phyloP scores from a whole-genome alignment of 177 flowering plant genomes.

The Vitis hybrid region DNA sequence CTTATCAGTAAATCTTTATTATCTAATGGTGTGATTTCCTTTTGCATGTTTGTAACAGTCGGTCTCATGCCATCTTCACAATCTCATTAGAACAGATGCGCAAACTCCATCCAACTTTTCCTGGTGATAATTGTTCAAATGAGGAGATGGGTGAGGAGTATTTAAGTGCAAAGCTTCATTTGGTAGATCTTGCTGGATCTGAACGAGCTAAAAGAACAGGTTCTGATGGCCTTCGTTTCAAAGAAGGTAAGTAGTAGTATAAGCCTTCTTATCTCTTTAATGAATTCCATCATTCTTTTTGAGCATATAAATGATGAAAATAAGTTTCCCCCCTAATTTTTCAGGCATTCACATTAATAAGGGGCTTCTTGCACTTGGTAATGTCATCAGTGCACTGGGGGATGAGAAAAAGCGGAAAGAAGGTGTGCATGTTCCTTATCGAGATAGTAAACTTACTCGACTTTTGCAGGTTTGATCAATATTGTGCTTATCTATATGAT shows the following conservation, averaged over 20 bases:
- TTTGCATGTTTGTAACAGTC: constrained; percentile 37
- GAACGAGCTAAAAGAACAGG: constrained; percentile 96
- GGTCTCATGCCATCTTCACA: constrained; percentile 97
- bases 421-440: constrained; percentile 90
- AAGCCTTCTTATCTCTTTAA: neutral
- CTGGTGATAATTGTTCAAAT: constrained; percentile 33
- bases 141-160: constrained; percentile 68
- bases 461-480: constrained; percentile 77
- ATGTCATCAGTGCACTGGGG: constrained; percentile 98
- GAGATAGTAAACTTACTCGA: constrained; percentile 98
- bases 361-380: constrained; percentile 99
- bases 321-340: neutral
- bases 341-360: constrained; percentile 96
- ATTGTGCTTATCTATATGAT: no score
- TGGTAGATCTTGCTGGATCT: constrained; percentile 98
- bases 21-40: constrained; percentile 6
- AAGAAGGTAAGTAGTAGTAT: constrained; percentile 66
- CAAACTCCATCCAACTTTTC: constrained; percentile 29
- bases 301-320: neutral
- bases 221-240: constrained; percentile 97
- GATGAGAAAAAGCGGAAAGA: constrained; percentile 98
- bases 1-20: neutral
- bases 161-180: constrained; percentile 83
- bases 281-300: neutral
- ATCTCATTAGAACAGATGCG: constrained; percentile 83